Evolutionary conservation across 805 yeast species (phyloP).

Genomic region (Cyberlindnera euphorbiiphila): DNA sequence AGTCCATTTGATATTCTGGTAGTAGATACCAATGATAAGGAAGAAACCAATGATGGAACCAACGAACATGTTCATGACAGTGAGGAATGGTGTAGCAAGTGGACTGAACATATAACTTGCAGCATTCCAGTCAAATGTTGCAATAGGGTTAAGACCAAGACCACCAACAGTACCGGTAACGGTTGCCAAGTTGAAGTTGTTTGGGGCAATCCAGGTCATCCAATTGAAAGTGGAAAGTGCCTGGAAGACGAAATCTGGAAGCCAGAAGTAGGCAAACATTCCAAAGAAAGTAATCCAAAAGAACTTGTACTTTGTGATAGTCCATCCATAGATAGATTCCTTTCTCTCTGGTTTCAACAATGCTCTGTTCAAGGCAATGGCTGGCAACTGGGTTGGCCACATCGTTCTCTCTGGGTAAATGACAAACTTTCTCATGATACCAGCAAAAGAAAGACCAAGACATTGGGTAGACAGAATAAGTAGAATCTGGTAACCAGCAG

Average conservation of each 20-base stretch:
- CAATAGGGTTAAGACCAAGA: constrained; percentile 49
- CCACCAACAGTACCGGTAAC: constrained; percentile 47
- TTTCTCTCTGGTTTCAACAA: constrained; percentile 36
- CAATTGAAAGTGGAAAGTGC: constrained; percentile 46
- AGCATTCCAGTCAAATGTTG: constrained; percentile 53
- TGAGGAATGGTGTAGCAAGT: constrained; percentile 44
- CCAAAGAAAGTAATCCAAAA: constrained; percentile 29
- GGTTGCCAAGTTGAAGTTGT: constrained; percentile 43
- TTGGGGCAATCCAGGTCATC: constrained; percentile 56
- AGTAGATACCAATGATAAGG: constrained; percentile 35
- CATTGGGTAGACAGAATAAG: constrained; percentile 53
- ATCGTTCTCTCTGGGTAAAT: constrained; percentile 47
- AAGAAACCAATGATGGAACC: constrained; percentile 35
- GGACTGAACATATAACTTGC: constrained; percentile 35
- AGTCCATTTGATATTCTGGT: constrained; percentile 38
- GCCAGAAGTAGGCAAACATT: constrained; percentile 42
- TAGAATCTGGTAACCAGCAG: constrained; percentile 49
- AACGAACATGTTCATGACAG: constrained; percentile 28
- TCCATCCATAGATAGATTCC: constrained; percentile 33
- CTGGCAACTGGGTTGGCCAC: constrained; percentile 51
- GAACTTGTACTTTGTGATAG: constrained; percentile 33
- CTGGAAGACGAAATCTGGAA: constrained; percentile 40
- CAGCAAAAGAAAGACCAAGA: constrained; percentile 68
- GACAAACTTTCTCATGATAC: constrained; percentile 51
- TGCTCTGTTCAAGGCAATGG: constrained; percentile 46